Base-by-base conservation (phyloP, 768 basidiomycete species). In the Boletus vinaceobasis region DNA sequence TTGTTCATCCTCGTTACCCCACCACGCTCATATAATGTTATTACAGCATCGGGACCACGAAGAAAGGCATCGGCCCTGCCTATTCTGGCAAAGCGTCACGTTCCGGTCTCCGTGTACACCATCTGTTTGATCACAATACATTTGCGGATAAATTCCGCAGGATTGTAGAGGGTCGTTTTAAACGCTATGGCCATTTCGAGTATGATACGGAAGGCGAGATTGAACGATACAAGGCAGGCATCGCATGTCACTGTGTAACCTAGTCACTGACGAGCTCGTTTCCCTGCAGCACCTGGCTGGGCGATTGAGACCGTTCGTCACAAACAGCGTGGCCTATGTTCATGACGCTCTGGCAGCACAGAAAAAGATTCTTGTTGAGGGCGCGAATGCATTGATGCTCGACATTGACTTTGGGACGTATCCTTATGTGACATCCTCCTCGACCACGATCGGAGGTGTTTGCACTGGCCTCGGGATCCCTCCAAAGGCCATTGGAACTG, bases 191-290 rank as follows among this genome's bases (percentile, higher is more conserved):
- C 0, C 77, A 91, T 68, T 99, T 99, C 63, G 95, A 98, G 67
- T 98, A 98, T 69, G 97, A 98, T 69, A 98, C 97, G 10, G 96
- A 98, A 67, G 93, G 84, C 29, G 97, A 99, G 74, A 98, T 99
- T 48, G 60, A 79, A 62, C 86, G 95, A 36, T 98, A 98, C 80
- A 87, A 93, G 84, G 92, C 87, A 55, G 36, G 74, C n/a, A 37
- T 58, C 37, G 39, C 27, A 36, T 21, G n/a, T 7, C 13, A 11
- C 23, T 31, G 3, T 43, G 8, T 21, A 27, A 8, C 23, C 48
- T 29, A 36, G 10, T 50, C 26, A 37, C 40, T 54, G 32, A 58
- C 14, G 4, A 35, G 4, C 3, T 15, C 2, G 13, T 21, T 48
- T 51, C 26, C 37, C 6, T 29, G 19, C 48, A 95, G 93, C 80